These are phyloP conservation scores for Trypanosoma boissoni DNA, from an alignment of 208 protist species.

Conservation along the genomic window DNA sequence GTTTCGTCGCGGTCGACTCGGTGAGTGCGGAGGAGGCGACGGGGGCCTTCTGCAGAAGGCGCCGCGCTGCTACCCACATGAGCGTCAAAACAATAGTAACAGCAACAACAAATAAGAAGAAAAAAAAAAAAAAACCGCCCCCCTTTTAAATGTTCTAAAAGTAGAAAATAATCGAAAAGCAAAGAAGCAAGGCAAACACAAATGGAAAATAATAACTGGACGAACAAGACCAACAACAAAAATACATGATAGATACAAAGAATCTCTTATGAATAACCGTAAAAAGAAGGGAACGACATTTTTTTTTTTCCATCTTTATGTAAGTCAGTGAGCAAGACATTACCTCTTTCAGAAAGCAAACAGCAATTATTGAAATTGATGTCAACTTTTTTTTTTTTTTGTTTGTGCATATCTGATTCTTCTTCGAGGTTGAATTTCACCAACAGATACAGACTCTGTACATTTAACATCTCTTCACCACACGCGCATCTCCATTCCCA, in stretches of 20 bases:
- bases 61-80: constrained; percentile 17
- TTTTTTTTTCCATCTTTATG: too few species aligned
- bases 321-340: too few species aligned
- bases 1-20: constrained; percentile 40
- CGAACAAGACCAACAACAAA: too few species aligned
- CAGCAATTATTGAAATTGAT: too few species aligned
- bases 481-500: too few species aligned
- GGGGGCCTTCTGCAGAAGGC: constrained; percentile 4
- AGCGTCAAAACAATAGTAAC: background rate
- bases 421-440: background rate
- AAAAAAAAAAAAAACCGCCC: constrained; percentile 3
- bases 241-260: too few species aligned
- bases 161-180: background rate
- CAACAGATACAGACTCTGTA: too few species aligned
- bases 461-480: too few species aligned
- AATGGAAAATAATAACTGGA: background rate
- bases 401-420: background rate
- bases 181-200: background rate
- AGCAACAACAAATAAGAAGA: background rate
- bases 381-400: background rate
- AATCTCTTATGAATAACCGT: too few species aligned
- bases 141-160: background rate
- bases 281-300: too few species aligned
- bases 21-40: constrained; percentile 30
- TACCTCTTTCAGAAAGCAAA: too few species aligned